Evolutionary conservation across 2,329 filamentous ascomycete genomes (phyloP).

Genomic region (Fusarium xylarioides): DNA sequence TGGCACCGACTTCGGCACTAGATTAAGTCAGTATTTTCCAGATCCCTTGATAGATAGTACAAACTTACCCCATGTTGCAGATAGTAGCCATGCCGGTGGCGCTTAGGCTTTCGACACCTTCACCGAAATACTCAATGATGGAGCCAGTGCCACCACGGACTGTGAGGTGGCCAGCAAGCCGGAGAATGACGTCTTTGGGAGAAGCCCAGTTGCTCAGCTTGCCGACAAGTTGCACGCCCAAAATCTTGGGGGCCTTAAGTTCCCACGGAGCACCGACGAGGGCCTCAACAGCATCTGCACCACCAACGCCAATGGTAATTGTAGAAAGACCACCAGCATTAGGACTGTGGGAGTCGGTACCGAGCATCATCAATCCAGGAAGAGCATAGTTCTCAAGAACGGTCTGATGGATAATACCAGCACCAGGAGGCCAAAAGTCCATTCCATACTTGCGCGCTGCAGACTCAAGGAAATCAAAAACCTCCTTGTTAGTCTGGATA

Average conservation of each 20-base stretch:
- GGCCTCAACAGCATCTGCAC: constrained; percentile 96
- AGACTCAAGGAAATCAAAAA: constrained; percentile 96
- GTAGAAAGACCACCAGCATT: constrained; percentile 95
- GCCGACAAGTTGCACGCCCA: constrained; percentile 86
- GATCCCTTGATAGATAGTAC: too few relatives aligned
- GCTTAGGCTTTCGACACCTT: constrained; percentile 88
- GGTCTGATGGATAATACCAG: constrained; percentile 96
- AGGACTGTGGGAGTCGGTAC: constrained; percentile 96
- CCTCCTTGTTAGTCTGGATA: constrained; percentile 92
- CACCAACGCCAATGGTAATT: constrained; percentile 95
- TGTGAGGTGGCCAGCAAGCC: constrained; percentile 87
- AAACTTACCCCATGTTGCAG: constrained; percentile 75
- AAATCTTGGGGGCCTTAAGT: constrained; percentile 89
- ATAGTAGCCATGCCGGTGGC: constrained; percentile 93
- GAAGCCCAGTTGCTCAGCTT: constrained; percentile 89
- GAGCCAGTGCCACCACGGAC: constrained; percentile 94
- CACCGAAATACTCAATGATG: constrained; percentile 93
- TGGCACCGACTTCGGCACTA: constrained; percentile 85
- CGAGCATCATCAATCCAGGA: constrained; percentile 98
- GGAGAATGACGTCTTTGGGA: constrained; percentile 94
- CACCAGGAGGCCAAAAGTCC: constrained; percentile 94
- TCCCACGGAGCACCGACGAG: constrained; percentile 98
- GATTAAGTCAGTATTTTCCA: neutral
- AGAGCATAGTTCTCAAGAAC: constrained; percentile 97
- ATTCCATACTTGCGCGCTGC: constrained; percentile 91